Percentiles rank a stretch among this genome's conserved stretches.
These are phyloP conservation scores for Metarhizium anisopliae DNA, from an alignment of 2,329 filamentous ascomycete species.

Conservation along the genomic window DNA sequence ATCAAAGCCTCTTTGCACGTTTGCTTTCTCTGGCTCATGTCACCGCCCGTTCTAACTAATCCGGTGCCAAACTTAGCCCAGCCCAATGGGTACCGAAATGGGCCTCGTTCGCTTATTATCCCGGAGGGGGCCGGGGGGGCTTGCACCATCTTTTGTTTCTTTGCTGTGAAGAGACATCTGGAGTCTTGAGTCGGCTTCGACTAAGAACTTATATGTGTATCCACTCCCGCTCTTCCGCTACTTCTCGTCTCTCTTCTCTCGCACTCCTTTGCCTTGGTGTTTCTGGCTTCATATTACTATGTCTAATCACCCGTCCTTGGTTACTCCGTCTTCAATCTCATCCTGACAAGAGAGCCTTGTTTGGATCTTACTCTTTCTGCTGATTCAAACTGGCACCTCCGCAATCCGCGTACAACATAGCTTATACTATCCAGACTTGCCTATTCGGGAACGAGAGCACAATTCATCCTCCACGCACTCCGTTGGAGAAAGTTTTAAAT, in stretches of 20 bases:
- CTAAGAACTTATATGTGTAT: conserved; percentile 20
- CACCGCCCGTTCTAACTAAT: conserved; percentile 26
- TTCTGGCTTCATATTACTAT: neutral
- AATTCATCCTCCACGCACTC: neutral
- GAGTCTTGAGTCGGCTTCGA: conserved; percentile 7
- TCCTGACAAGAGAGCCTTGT: neutral
- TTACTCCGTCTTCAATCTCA: neutral
- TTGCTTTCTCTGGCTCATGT: conserved; percentile 17
- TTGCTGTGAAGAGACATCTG: neutral
- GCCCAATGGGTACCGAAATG: conserved; percentile 11
- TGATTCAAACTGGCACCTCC: neutral
- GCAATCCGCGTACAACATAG: neutral
- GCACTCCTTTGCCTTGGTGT: neutral
- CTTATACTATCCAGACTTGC: neutral
- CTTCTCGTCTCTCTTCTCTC: conserved; percentile 13
- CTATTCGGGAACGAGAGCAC: neutral
- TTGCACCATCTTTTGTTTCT: conserved; percentile 1
- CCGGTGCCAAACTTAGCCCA: conserved; percentile 16
- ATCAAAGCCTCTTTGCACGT: conserved; percentile 15
- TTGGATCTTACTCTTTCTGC: neutral
- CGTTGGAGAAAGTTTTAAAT: neutral
- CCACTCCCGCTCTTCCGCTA: conserved; percentile 17
- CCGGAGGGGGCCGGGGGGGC: conserved; percentile 3
- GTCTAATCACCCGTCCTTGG: neutral
- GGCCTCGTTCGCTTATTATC: conserved; percentile 5